These are phyloP conservation scores for Tilletia walkeri DNA, from an alignment of 1,284 basidiomycete species.

Conservation along the genomic window DNA sequence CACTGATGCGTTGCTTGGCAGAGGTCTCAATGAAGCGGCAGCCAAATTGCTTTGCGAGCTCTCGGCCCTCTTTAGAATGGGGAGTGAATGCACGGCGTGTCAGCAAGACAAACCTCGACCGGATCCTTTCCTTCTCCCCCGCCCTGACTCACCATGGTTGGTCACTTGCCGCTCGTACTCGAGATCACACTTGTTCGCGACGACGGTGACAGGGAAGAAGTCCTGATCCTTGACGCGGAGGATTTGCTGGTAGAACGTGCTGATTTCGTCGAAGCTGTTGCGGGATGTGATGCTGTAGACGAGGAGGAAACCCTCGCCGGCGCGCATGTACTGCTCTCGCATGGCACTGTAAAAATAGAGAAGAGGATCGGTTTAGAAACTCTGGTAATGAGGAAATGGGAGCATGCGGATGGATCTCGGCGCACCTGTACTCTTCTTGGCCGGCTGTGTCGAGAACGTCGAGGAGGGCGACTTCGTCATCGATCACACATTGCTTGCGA, in stretches of 20 bases:
- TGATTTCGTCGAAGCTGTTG: slow-evolving; percentile 95
- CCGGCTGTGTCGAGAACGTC: slow-evolving; percentile 98
- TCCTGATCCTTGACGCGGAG: slow-evolving; percentile 88
- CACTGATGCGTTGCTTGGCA: slow-evolving; percentile 96
- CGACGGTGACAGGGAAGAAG: slow-evolving; percentile 93
- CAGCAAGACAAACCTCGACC: too few species aligned
- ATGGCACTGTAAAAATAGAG: slow-evolving; percentile 68
- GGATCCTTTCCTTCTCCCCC: too few species aligned
- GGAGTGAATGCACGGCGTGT: slow-evolving; percentile 40
- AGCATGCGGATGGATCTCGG: not conserved
- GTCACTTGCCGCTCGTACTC: slow-evolving; percentile 97
- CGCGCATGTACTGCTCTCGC: slow-evolving; percentile 96
- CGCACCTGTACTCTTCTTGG: slow-evolving; percentile 92
- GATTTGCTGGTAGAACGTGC: slow-evolving; percentile 93
- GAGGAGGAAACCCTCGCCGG: slow-evolving; percentile 95
- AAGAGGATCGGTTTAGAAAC: not conserved
- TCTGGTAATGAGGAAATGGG: not conserved
- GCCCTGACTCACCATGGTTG: slow-evolving; percentile 72
- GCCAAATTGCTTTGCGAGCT: slow-evolving; percentile 91
- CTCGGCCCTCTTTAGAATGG: slow-evolving; percentile 77
- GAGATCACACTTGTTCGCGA: slow-evolving; percentile 98
- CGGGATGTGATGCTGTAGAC: slow-evolving; percentile 98
- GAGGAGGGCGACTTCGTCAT: slow-evolving; percentile 93
- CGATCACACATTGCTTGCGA: slow-evolving; percentile 65
- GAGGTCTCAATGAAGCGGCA: slow-evolving; percentile 99